phyloP scores from a whole-genome alignment of 169 alveolate genomes.

The Eimeria falciformis region DNA sequence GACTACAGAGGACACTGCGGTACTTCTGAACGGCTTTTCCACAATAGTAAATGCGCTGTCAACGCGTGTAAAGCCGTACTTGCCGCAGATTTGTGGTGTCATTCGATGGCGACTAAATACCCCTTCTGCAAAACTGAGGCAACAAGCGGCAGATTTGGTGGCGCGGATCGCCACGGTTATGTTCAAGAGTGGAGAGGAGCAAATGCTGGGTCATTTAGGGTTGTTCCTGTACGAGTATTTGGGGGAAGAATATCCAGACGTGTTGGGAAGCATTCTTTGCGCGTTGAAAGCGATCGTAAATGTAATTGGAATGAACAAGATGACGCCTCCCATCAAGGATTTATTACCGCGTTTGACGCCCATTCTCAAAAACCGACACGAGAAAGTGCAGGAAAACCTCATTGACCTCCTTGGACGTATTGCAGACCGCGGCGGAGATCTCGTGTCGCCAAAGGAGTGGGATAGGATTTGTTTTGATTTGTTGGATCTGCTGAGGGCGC shows the following conservation, averaged over 20 bases:
- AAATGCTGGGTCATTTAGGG: constrained; percentile 97
- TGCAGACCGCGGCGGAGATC: constrained; percentile 99
- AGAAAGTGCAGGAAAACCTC: constrained; percentile 94
- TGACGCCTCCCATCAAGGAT: constrained; percentile 99
- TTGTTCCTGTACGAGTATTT: constrained; percentile 97
- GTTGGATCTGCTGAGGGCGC: constrained; percentile 97
- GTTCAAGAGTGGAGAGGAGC: constrained; percentile 98
- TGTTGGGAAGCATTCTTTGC: constrained; percentile 97
- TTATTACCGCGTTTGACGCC: constrained; percentile 99
- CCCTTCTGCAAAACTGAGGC: constrained; percentile 97
- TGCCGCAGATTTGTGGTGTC: constrained; percentile 98
- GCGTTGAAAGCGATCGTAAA: constrained; percentile 99
- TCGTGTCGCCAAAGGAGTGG: constrained; percentile 99
- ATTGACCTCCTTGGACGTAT: constrained; percentile 98
- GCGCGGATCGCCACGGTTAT: constrained; percentile 97
- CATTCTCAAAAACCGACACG: constrained; percentile 99
- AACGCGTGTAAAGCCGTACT: constrained; percentile 96
- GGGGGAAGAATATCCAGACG: constrained; percentile 99
- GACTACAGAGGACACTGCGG: constrained; percentile 96
- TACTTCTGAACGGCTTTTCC: constrained; percentile 97
- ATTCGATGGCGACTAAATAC: constrained; percentile 96
- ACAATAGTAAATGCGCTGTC: constrained; percentile 97
- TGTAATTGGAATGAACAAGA: constrained; percentile 97
- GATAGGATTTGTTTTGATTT: constrained; percentile 99
- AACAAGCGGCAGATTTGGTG: constrained; percentile 99